A percentile compares a stretch with the other conserved stretches of the same genome.
Evolutionary conservation across 78 protist genomes (phyloP).

Genomic region (Pigoraptor vietnamica): DNA sequence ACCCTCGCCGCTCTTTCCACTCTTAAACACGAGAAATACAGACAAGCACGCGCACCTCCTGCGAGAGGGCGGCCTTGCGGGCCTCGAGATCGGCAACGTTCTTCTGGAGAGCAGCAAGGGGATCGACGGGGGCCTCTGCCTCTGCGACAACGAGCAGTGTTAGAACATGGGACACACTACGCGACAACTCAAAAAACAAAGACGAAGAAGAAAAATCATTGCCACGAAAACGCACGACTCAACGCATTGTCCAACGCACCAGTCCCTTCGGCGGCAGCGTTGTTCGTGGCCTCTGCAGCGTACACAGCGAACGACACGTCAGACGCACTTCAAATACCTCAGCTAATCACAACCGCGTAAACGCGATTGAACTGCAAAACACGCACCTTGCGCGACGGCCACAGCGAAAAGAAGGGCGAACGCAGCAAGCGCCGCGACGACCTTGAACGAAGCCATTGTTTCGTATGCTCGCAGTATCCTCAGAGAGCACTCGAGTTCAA

Average conservation of each 20-base stretch:
- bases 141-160: no score
- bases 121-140: not conserved
- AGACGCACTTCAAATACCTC: no score
- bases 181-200: not conserved
- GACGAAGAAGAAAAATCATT: not conserved
- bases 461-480: no score
- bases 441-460: not conserved
- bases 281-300: no score
- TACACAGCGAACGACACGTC: no score
- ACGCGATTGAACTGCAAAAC: not conserved
- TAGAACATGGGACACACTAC: no score
- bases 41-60: not conserved
- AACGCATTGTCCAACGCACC: no score
- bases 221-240: no score
- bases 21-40: no score
- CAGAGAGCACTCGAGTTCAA: no score
- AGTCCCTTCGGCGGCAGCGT: no score
- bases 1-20: no score
- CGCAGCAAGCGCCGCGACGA: not conserved
- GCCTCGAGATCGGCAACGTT: not conserved
- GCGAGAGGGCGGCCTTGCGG: not conserved
- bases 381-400: not conserved
- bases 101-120: not conserved
- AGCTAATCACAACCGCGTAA: not conserved
- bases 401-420: not conserved